Base-by-base conservation (phyloP, 2,329 filamentous ascomycete species). In the Beauveria medogensis region DNA sequence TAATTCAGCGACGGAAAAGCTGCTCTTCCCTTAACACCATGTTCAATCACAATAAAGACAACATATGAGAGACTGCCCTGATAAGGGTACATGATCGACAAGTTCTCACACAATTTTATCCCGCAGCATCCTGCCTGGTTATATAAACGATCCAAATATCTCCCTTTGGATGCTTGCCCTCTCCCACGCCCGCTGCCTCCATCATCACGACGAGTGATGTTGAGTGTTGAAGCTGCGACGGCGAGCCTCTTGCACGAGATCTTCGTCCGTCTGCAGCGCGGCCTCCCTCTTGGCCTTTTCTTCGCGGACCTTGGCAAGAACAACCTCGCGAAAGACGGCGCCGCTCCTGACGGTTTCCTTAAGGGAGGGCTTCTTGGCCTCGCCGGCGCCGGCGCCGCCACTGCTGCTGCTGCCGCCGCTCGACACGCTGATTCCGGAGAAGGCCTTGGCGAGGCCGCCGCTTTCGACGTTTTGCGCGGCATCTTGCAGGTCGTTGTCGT, bases 281-380 rank as follows among this genome's bases (percentile, higher is more conserved):
- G 92, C 87, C 71, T 96, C 89, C 68, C 92, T 84, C 67, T 95
- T 73, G 56, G 71, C 67, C 46, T 70, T 68, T 55, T 67, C 64
- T 62, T 96, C 92, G 63, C 89, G 85, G 51, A 96, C 91, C 79
- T 97, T 97, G 65, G 92, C 93, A 62, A 96, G 79, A 16, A 97
- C 93, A 14, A 97, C 90, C 74, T 97, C 93, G 68, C 90, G 85
- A 84, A 97, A 97, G 69, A 97, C 95, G 64, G 91, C 83, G 62
- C 83, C 78, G 64, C 69, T 64, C 53, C 62, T 64, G 55, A 64
- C 51, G 48, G 56, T 55, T 26, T 66, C 63, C 70, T 82, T 82
- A 66, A 84, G 76, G 63, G 80, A 74, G 43, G 52, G 18, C 41
- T 52, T 55, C 60, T 63, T 72, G 60, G 70, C 68, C 43, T 66